Evolutionary conservation across 1,284 basidiomycete species (phyloP), one percentile per base, ranked within the genome.

Genomic region (Coniferiporia weirii): DNA sequence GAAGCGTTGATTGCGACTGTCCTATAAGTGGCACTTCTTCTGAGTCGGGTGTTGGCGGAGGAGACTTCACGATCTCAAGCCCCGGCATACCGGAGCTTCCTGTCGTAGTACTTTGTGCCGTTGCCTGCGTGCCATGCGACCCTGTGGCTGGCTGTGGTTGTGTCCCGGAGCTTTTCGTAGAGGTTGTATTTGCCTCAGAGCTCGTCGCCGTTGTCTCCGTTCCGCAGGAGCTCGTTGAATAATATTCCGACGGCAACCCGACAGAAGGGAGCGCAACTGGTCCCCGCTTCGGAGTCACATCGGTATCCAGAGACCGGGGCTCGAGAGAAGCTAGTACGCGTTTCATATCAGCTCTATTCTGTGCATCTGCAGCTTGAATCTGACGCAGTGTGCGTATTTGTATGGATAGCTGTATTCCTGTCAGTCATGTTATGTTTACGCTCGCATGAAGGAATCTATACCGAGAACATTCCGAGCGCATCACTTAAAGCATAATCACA

Each of bases 311-410:
- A 64, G 19, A 65, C 64, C 35, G 55, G 1, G 65, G 45, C 19
- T 52, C 75, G n/a, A 69, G 61, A 19, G 65, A 64, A 19, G 58
- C 59, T 36, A 68, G 43, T 27, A 70, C 52, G 17, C 63, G 57
- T 38, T 66, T 52, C 17, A 60, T 67, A 32, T 68, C 67, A 13
- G 57, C 49, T 44, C 61, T 59, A 22, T 64, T 53, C 7, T 61
- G 61, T 3, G 61, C 57, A 35, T 68, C 68, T 12, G 66, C 60
- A 4, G 71, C 71, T 57, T 83, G 76, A 8, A 84, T 75, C 64
- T 81, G 75, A 64, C 78, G 80, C 44, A 87, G 73, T 20, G 83
- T 83, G 10, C 85, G 78, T 44, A 87, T 78, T 65, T 85, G 83
- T 47, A 87, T 80, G 1, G 74, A 73, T 1, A 77, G 58, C 76